Base-by-base conservation (phyloP, 176 grass and related monocot genomes). In the Thinopyrum elongatum region DNA sequence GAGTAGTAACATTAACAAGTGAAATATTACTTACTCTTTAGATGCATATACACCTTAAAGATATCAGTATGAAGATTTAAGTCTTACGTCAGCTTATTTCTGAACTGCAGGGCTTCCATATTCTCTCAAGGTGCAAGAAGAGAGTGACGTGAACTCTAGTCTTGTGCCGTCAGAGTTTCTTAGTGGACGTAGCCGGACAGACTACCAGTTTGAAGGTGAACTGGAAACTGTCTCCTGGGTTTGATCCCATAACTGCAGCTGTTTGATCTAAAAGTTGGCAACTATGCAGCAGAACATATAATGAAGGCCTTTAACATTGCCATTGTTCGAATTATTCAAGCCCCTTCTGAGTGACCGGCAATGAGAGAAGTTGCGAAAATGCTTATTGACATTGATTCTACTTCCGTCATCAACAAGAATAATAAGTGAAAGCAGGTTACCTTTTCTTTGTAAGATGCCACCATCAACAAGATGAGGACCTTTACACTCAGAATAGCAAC, bases 281-380 rank as follows among this genome's bases (percentile, higher is more conserved):
- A 15, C 15, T 88, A 67, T 15, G 76, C 69, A 62, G 87, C 92
- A 75, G 88, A 88, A n/a, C 51, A 90, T 57, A 95, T 98, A 86
- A 78, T 82, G 62, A 96, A 92, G 86, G 49, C 88, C 13, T 55
- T 96, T 51, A 92, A 83, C 30, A 88, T 87, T 87, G 92, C 88
- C 63, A 67, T 91, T 42, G 68, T 78, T 34, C 92, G 88, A 88
- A 95, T 86, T 19, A 70, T 30, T 75, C 63, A 85, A 44, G 65
- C 79, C 42, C 94, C 94, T 30, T 94, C 93, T 67, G 55, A 46
- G 49, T 78, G 84, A 0, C 86, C 71, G 8, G 77, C 86, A 15
- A 94, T 90, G 96, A 89, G 91, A 84, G 86, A 95, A 86, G 94
- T 98, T 6, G 86, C 90, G 57, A 94, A 92, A 78, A 91, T 90